Evolutionary conservation across 202 grass and related monocot genomes (phyloP).

Genomic region (Panicum virgatum): DNA sequence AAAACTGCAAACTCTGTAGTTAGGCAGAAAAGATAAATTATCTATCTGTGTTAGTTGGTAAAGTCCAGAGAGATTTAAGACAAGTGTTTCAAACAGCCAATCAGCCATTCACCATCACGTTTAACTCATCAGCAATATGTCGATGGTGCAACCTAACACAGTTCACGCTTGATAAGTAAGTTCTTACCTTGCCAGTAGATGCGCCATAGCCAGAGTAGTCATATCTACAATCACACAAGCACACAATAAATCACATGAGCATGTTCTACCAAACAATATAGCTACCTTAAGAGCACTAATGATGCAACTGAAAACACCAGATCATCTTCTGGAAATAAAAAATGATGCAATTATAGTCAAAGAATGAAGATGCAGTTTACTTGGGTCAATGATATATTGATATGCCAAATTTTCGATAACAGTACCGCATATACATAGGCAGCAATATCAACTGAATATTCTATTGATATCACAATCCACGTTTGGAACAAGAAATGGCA

Average conservation of each 20-base stretch:
- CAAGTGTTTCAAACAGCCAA: not conserved
- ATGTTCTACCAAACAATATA: constrained; percentile 12
- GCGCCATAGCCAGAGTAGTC: constrained; percentile 98
- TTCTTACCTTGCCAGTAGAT: constrained; percentile 81
- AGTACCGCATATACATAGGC: not conserved
- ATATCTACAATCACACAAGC: constrained; percentile 65
- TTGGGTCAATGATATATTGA: not conserved
- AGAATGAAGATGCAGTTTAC: not conserved
- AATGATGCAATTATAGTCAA: not conserved
- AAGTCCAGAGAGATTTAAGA: constrained; percentile 3
- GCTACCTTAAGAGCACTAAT: constrained; percentile 23
- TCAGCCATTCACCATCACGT: not conserved
- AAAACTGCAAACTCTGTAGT: constrained; percentile 26
- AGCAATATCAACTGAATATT: constrained; percentile 7
- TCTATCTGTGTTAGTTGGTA: not conserved
- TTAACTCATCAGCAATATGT: not conserved
- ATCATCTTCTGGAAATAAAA: not conserved
- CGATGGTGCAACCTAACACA: not conserved
- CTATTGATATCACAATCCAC: not conserved
- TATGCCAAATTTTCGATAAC: not conserved
- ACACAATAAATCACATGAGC: constrained; percentile 34
- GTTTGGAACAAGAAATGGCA: too few species aligned
- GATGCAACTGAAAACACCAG: not conserved
- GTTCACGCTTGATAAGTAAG: not conserved
- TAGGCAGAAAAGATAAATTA: constrained; percentile 7